Conservation (phyloP, 148 eudicot species). For the Selenicereus undatus region DNA sequence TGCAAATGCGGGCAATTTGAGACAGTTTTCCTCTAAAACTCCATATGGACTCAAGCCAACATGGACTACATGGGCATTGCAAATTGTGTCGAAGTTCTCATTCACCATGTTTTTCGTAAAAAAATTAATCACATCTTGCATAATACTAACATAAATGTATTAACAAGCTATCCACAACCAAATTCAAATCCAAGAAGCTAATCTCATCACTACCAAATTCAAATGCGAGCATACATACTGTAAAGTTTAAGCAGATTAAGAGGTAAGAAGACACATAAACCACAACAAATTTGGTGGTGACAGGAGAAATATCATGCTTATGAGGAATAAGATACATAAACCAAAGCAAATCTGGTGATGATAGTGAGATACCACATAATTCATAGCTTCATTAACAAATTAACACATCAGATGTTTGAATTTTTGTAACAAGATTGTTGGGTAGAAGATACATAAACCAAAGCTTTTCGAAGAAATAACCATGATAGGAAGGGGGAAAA, state of each 20-base stretch:
- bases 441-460: not conserved
- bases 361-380: not conserved
- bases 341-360: too few relatives aligned
- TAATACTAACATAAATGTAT: not conserved
- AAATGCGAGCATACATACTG: too few relatives aligned
- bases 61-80: slow-evolving; percentile 95
- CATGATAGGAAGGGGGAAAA: not conserved
- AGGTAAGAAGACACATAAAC: too few relatives aligned
- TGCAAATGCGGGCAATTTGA: slow-evolving; percentile 71
- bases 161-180: not conserved
- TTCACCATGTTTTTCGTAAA: slow-evolving; percentile 80
- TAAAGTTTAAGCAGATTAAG: too few relatives aligned
- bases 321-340: too few relatives aligned
- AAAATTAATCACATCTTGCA: slow-evolving; percentile 74
- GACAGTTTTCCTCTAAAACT: slow-evolving; percentile 69
- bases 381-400: not conserved
- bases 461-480: not conserved
- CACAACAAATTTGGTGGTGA: too few relatives aligned
- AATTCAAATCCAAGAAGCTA: too few relatives aligned
- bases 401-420: not conserved
- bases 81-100: slow-evolving; percentile 69
- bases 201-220: too few relatives aligned
- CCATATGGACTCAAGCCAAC: slow-evolving; percentile 61
- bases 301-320: too few relatives aligned
- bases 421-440: too few relatives aligned